Evolutionary conservation across 495 filamentous ascomycete genomes (phyloP).

Genomic region (Penicillium canariense): DNA sequence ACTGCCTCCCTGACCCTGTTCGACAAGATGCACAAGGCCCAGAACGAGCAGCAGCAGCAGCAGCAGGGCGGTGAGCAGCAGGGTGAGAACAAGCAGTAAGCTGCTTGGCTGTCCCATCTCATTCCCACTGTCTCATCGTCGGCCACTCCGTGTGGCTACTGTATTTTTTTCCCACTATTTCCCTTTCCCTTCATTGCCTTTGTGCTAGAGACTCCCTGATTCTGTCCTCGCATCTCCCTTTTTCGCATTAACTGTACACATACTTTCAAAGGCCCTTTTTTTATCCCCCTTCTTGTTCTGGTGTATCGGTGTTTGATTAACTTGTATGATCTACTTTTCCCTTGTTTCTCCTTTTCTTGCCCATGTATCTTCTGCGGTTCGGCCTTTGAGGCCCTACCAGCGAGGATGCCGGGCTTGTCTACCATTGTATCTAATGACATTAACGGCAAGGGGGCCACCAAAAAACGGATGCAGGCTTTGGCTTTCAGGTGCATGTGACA

Average conservation of each 20-base stretch:
- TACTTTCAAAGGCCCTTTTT: conserved; percentile 31
- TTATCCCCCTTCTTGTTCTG: conserved; percentile 29
- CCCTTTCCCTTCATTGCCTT: conserved; percentile 18
- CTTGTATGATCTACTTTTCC: conserved; percentile 28
- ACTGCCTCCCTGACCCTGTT: conserved; percentile 93
- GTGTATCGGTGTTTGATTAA: conserved; percentile 42
- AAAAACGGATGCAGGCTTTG: conserved; percentile 40
- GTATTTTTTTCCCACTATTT: conserved; percentile 34
- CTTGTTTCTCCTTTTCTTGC: conserved; percentile 31
- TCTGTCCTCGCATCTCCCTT: conserved; percentile 24
- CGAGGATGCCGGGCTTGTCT: conserved; percentile 35
- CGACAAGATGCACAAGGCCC: conserved; percentile 99
- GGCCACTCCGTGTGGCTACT: conserved; percentile 15
- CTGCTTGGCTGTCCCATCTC: conserved; percentile 10
- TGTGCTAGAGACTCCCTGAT: conserved; percentile 31
- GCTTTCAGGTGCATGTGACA: conserved; percentile 44
- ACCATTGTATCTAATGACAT: conserved; percentile 50
- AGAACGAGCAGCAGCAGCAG: conserved; percentile 66
- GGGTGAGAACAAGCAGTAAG: conserved; percentile 85
- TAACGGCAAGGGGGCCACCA: conserved; percentile 42
- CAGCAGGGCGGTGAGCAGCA: conserved; percentile 53
- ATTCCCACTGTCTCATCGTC: background rate
- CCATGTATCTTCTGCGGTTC: conserved; percentile 30
- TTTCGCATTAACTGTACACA: conserved; percentile 46
- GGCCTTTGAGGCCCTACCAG: conserved; percentile 1